These are phyloP conservation scores for Phytophthora aleatoria DNA, from an alignment of 352 stramenopile species.

Conservation along the genomic window DNA sequence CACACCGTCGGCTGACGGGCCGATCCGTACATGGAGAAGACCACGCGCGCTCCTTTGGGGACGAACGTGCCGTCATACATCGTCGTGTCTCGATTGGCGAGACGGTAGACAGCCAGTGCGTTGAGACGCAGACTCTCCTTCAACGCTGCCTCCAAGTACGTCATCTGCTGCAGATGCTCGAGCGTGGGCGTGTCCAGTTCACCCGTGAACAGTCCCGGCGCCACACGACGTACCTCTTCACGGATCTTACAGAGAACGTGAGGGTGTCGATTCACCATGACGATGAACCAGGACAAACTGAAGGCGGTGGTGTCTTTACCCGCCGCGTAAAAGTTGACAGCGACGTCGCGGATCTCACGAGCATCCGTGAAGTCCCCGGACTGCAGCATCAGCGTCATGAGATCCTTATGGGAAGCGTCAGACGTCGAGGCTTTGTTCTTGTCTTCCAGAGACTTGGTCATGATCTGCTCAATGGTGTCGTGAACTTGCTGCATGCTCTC, in stretches of 20 bases:
- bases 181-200: constrained; percentile 24
- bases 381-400: constrained; percentile 50
- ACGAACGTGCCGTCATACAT: constrained; percentile 57
- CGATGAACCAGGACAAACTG: constrained; percentile 67
- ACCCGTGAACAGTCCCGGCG: constrained; percentile 26
- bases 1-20: constrained; percentile 40
- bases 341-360: constrained; percentile 60
- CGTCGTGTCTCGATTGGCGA: constrained; percentile 46
- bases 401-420: constrained; percentile 23
- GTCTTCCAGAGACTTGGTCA: constrained; percentile 23
- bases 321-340: constrained; percentile 71
- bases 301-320: constrained; percentile 73
- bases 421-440: constrained; percentile 5
- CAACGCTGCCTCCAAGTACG: constrained; percentile 53
- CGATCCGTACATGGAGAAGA: constrained; percentile 33
- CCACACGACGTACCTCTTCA: constrained; percentile 39
- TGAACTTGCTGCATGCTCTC: constrained; percentile 35
- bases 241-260: constrained; percentile 45
- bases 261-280: constrained; percentile 62
- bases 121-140: constrained; percentile 58
- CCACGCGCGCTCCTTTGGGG: constrained; percentile 20
- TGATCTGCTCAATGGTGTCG: constrained; percentile 37
- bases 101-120: constrained; percentile 38
- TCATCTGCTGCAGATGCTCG: constrained; percentile 43
- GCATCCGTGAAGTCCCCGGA: constrained; percentile 32